phyloP scores from a whole-genome alignment of 495 filamentous ascomycete genomes.

The Xylaria flabelliformis region DNA sequence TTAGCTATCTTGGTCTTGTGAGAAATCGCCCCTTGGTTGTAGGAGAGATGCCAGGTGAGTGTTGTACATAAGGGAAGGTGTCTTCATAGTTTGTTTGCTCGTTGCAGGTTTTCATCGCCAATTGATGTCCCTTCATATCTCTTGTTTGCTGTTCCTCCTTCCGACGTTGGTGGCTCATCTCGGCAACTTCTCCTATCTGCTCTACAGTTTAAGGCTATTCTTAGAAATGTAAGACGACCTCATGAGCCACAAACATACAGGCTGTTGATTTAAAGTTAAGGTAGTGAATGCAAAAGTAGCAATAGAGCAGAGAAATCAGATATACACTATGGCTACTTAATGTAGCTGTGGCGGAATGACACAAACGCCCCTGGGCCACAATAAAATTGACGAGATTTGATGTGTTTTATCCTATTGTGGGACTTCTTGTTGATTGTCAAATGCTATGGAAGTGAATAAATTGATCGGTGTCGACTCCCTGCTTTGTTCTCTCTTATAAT shows the following conservation, averaged over 20 bases:
- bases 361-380: neutral
- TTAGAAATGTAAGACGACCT: neutral
- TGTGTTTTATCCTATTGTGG: neutral
- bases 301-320: neutral
- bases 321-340: neutral
- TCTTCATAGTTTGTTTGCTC: too few species aligned
- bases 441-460: neutral
- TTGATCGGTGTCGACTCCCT: neutral
- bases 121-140: too few species aligned
- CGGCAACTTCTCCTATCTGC: too few species aligned
- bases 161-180: too few species aligned
- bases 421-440: neutral
- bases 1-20: neutral
- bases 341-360: neutral
- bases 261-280: neutral
- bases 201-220: neutral
- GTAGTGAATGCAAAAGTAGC: neutral
- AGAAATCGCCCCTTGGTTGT: neutral
- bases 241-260: neutral
- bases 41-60: too few species aligned
- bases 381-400: neutral
- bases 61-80: too few species aligned
- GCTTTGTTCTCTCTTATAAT: neutral
- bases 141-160: too few species aligned
- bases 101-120: too few species aligned